Conservation (phyloP, 129 eudicot genomes). For the Glebionis coronaria region DNA sequence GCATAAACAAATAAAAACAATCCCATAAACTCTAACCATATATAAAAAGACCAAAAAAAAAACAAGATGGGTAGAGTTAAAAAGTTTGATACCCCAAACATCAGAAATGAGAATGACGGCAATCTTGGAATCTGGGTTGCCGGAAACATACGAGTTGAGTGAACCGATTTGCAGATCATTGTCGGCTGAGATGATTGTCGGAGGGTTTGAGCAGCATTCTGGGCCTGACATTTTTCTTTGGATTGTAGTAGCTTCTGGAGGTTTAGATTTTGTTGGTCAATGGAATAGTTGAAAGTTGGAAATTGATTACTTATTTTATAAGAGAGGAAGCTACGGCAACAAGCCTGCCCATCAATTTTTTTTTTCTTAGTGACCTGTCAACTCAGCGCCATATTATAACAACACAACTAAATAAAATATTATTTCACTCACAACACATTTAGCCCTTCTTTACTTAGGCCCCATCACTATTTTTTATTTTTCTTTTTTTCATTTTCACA, state of each 20-base stretch:
- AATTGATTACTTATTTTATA: no score
- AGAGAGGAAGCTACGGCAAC: no score
- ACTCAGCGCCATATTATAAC: no score
- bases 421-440: no score
- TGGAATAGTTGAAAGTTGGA: no score
- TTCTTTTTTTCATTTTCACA: no score
- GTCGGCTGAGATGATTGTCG: slow-evolving; percentile 31
- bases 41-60: not conserved
- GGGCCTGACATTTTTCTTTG: slow-evolving; percentile 30
- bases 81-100: slow-evolving; percentile 31
- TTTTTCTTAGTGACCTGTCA: no score
- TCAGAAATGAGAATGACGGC: slow-evolving; percentile 43
- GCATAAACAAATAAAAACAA: slow-evolving; percentile 1
- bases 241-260: not conserved
- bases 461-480: no score
- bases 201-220: slow-evolving; percentile 43
- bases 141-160: slow-evolving; percentile 39
- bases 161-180: slow-evolving; percentile 39
- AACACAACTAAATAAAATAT: no score
- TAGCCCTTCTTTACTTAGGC: no score
- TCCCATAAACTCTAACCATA: not conserved
- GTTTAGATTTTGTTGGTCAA: not conserved
- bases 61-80: not conserved
- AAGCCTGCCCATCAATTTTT: no score
- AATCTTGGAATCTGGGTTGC: slow-evolving; percentile 27